These are phyloP conservation scores for Didymosphaeria variabile DNA, from an alignment of 2,329 filamentous ascomycete species.

Conservation along the genomic window DNA sequence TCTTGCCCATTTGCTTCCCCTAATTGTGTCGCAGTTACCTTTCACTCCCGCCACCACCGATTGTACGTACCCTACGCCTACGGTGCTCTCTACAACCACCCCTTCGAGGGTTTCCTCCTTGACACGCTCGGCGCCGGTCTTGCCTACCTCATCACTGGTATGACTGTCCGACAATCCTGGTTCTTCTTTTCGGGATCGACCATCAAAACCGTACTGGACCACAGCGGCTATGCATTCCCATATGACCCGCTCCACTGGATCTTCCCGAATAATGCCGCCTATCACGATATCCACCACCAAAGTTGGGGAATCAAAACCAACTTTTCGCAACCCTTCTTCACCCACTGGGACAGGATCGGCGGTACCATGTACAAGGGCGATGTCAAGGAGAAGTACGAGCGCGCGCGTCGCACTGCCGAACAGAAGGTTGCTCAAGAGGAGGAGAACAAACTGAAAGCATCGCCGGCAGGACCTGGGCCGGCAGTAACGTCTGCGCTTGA, in stretches of 20 bases:
- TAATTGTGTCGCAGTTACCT: constrained; percentile 67
- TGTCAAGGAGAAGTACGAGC: constrained; percentile 67
- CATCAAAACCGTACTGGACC: constrained; percentile 96
- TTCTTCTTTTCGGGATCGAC: constrained; percentile 88
- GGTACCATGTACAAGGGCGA: constrained; percentile 82
- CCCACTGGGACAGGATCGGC: constrained; percentile 87
- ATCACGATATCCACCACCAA: constrained; percentile 98
- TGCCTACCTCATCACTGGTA: constrained; percentile 79
- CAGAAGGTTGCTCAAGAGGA: constrained; percentile 63
- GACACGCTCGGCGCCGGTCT: constrained; percentile 89
- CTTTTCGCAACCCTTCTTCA: constrained; percentile 92
- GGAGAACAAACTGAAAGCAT: constrained; percentile 35
- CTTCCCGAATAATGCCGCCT: constrained; percentile 93
- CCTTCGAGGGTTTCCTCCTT: constrained; percentile 89
- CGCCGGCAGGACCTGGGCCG: constrained; percentile 23
- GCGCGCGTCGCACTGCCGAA: constrained; percentile 64
- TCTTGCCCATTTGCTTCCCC: constrained; percentile 2
- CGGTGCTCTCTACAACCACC: constrained; percentile 96
- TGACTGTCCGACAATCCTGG: constrained; percentile 88
- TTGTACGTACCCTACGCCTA: constrained; percentile 98
- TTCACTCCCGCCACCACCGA: constrained; percentile 95
- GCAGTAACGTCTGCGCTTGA: constrained; percentile 27
- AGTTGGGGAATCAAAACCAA: constrained; percentile 99
- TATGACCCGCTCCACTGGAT: constrained; percentile 94
- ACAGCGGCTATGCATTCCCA: constrained; percentile 95